These are phyloP conservation scores for Trichophyton rubrum DNA, from an alignment of 2,329 filamentous ascomycete species.

Conservation along the genomic window DNA sequence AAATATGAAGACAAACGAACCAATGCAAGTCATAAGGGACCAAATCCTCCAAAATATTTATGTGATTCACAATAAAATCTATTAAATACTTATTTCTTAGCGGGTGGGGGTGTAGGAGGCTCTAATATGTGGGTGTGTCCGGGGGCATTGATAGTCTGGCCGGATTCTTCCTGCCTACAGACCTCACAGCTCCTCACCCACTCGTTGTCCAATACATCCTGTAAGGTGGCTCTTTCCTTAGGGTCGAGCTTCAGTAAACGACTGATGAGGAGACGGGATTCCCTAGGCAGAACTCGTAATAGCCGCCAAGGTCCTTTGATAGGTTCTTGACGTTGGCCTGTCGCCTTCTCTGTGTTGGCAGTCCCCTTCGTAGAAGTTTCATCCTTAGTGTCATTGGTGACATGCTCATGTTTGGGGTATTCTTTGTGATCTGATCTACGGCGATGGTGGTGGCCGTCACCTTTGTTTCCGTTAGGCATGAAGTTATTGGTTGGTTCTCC, in stretches of 20 bases:
- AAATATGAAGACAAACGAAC: background rate
- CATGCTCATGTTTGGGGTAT: conserved; percentile 11
- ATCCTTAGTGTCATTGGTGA: conserved; percentile 11
- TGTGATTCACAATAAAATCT: background rate
- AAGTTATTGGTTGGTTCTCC: conserved; percentile 19
- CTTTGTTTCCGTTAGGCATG: background rate
- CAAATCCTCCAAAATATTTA: background rate
- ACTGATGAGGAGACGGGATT: conserved; percentile 79
- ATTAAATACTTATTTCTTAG: conserved; percentile 4
- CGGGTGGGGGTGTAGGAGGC: conserved; percentile 34
- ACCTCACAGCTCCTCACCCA: conserved; percentile 82
- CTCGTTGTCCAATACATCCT: conserved; percentile 73
- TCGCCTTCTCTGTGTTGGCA: conserved; percentile 3
- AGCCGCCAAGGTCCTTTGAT: conserved; percentile 91
- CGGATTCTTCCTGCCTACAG: conserved; percentile 65
- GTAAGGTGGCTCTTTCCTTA: conserved; percentile 66
- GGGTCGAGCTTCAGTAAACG: conserved; percentile 88
- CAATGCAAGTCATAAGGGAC: background rate
- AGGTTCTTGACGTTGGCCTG: conserved; percentile 47
- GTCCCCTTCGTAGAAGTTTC: conserved; percentile 7
- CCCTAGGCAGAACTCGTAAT: conserved; percentile 71
- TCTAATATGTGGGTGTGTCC: conserved; percentile 80
- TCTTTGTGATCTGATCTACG: conserved; percentile 2
- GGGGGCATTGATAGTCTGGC: conserved; percentile 56
- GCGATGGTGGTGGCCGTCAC: conserved; percentile 7